phyloP scores from a whole-genome alignment of 2,329 filamentous ascomycete species.

The Helotiales sp. region DNA sequence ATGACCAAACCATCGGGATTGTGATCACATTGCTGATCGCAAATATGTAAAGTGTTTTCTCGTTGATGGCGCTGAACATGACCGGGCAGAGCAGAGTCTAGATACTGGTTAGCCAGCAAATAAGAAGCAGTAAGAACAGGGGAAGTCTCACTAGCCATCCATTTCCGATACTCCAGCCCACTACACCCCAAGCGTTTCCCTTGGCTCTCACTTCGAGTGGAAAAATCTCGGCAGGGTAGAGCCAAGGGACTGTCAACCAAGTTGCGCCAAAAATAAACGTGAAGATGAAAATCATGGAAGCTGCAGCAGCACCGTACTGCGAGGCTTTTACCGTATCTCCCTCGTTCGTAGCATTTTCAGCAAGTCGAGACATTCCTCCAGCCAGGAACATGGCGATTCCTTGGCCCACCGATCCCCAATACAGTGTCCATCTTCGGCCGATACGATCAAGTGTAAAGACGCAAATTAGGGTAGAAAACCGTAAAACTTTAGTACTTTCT shows the following conservation, averaged over 20 bases:
- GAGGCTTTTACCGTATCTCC: slow-evolving; percentile 53
- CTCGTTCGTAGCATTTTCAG: slow-evolving; percentile 52
- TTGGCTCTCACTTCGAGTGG: slow-evolving; percentile 72
- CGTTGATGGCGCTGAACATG: slow-evolving; percentile 60
- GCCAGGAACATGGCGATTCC: slow-evolving; percentile 71
- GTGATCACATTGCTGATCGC: slow-evolving; percentile 68
- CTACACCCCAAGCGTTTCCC: slow-evolving; percentile 77
- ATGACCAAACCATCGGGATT: slow-evolving; percentile 69
- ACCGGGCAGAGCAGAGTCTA: slow-evolving; percentile 46
- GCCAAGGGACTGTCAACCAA: slow-evolving; percentile 62
- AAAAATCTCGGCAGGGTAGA: slow-evolving; percentile 76
- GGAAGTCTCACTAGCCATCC: slow-evolving; percentile 59
- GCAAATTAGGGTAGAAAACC: slow-evolving; percentile 70
- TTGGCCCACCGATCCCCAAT: slow-evolving; percentile 69
- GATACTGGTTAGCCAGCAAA: slow-evolving; percentile 31
- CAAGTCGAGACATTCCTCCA: slow-evolving; percentile 62
- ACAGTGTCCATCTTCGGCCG: slow-evolving; percentile 70
- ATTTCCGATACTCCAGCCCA: slow-evolving; percentile 78
- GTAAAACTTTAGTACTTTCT: not conserved
- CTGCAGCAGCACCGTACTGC: slow-evolving; percentile 66
- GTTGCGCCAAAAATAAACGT: slow-evolving; percentile 62
- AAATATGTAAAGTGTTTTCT: slow-evolving; percentile 78
- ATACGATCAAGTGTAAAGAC: slow-evolving; percentile 74
- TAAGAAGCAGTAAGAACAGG: too few relatives aligned
- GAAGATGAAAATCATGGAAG: slow-evolving; percentile 73